Evolutionary conservation across 345 rosid genomes (phyloP).

Genomic region (Murraya paniculata): DNA sequence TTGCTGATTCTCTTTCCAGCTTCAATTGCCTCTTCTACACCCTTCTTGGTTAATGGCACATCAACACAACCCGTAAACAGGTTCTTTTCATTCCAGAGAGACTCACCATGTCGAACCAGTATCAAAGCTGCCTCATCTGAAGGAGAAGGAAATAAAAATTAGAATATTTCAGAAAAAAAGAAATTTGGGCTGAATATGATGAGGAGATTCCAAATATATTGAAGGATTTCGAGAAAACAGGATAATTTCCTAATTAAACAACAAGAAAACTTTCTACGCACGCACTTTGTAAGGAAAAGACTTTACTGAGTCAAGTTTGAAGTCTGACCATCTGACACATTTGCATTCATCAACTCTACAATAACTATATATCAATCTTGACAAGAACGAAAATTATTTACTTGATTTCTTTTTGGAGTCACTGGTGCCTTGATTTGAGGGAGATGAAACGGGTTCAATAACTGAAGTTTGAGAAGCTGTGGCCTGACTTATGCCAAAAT

Average conservation of each 20-base stretch:
- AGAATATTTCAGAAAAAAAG: constrained; percentile 13
- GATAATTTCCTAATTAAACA: not conserved
- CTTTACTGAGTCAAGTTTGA: not conserved
- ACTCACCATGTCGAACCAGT: constrained; percentile 93
- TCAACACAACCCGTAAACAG: constrained; percentile 97
- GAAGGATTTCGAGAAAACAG: not conserved
- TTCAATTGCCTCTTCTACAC: constrained; percentile 95
- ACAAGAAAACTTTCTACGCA: not conserved
- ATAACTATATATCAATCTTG: constrained; percentile 1
- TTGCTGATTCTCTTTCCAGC: constrained; percentile 96
- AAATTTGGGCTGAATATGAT: not conserved
- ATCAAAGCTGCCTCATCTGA: constrained; percentile 87
- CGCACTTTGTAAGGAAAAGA: not conserved
- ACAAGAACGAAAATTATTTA: constrained; percentile 25
- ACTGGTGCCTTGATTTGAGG: constrained; percentile 36
- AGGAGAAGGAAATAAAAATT: not conserved
- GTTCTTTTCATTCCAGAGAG: constrained; percentile 98
- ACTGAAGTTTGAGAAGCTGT: constrained; percentile 56
- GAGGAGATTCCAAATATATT: not conserved
- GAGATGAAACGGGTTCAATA: constrained; percentile 52
- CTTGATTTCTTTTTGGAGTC: constrained; percentile 60
- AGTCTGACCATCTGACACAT: not conserved
- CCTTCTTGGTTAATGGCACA: constrained; percentile 89
- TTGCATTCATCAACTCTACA: not conserved
- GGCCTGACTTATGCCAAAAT: constrained; percentile 38